A percentile compares a stretch with the other conserved stretches of the same genome.
These are phyloP conservation scores for Ustulina deusta DNA, from an alignment of 2,329 filamentous ascomycete genomes.

Conservation along the genomic window DNA sequence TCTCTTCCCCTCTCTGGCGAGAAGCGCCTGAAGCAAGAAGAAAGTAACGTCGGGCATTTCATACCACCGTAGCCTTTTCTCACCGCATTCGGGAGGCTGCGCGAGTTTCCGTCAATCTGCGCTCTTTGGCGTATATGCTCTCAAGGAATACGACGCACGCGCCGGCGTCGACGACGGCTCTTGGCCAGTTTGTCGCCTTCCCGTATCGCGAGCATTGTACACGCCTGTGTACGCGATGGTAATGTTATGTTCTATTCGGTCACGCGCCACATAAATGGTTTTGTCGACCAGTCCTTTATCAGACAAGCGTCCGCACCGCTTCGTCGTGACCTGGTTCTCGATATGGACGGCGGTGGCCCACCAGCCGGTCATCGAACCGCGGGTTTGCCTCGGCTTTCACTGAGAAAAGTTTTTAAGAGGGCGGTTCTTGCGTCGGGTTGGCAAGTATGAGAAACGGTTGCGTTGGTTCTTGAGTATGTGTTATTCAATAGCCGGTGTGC, in stretches of 20 bases:
- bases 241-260: conserved; percentile 62
- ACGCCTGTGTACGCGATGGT: conserved; percentile 64
- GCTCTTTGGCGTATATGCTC: too few species aligned
- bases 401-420: too few species aligned
- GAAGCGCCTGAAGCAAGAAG: not conserved
- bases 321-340: conserved; percentile 46
- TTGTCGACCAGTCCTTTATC: conserved; percentile 53
- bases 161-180: too few species aligned
- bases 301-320: conserved; percentile 56
- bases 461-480: not conserved
- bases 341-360: not conserved
- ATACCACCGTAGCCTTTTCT: too few species aligned
- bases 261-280: conserved; percentile 38
- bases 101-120: too few species aligned
- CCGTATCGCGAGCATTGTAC: conserved; percentile 40
- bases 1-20: too few species aligned
- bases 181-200: not conserved
- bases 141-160: too few species aligned
- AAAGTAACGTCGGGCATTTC: not conserved
- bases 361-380: too few species aligned
- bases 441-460: not conserved
- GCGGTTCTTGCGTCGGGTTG: not conserved
- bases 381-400: too few species aligned
- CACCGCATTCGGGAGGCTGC: too few species aligned
- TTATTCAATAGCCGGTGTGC: too few species aligned